A percentile compares a stretch with the other conserved stretches of the same genome.
Evolutionary conservation across 75 land plant species (phyloP).

Genomic region (Sequoia sempervirens): DNA sequence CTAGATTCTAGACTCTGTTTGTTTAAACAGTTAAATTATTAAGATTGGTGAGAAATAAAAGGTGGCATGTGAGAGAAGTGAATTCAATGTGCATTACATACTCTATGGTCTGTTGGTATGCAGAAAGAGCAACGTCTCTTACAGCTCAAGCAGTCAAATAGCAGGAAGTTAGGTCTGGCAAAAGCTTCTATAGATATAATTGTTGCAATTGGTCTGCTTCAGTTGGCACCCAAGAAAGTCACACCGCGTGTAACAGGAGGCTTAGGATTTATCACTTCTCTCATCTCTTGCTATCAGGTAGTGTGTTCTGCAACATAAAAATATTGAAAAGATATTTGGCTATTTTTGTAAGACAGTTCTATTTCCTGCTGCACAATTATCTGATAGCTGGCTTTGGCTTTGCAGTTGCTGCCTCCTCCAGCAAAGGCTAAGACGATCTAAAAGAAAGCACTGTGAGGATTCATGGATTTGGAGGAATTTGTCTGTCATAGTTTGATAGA

Average conservation of each 20-base stretch:
- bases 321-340: neutral
- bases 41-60: neutral
- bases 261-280: constrained; percentile 53
- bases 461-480: neutral
- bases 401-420: constrained; percentile 31
- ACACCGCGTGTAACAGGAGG: constrained; percentile 70
- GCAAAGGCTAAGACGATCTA: constrained; percentile 16
- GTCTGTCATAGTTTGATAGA: neutral
- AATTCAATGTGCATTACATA: neutral
- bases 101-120: neutral
- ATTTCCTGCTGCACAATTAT: neutral
- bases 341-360: neutral
- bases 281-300: constrained; percentile 74
- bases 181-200: constrained; percentile 55
- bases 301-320: neutral
- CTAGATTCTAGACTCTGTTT: neutral
- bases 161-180: constrained; percentile 30
- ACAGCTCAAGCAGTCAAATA: constrained; percentile 36
- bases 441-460: neutral
- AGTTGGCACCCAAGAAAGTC: constrained; percentile 58
- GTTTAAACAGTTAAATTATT: neutral
- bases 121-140: constrained; percentile 35
- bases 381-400: neutral
- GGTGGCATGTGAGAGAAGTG: neutral
- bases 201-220: constrained; percentile 63